Evolutionary conservation across 2,329 filamentous ascomycete genomes (phyloP).

Genomic region (Aspergillus clavatus): DNA sequence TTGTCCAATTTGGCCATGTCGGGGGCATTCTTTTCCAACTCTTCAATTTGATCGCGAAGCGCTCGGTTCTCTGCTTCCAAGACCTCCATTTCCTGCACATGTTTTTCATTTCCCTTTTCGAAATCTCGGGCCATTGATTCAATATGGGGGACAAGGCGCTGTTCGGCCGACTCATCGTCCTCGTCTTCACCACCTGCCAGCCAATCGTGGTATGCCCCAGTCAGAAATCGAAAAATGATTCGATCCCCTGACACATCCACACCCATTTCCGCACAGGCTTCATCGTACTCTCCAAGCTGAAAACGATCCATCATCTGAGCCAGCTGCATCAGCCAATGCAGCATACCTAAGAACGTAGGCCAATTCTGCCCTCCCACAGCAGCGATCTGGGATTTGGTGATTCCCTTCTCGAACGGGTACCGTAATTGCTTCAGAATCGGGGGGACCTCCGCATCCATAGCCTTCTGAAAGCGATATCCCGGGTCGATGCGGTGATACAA

Average conservation of each 20-base stretch:
- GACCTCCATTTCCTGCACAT: slow-evolving; percentile 74
- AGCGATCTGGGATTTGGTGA: slow-evolving; percentile 91
- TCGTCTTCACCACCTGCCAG: slow-evolving; percentile 86
- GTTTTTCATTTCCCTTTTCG: slow-evolving; percentile 76
- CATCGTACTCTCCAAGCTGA: slow-evolving; percentile 71
- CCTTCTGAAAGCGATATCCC: slow-evolving; percentile 86
- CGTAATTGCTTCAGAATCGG: slow-evolving; percentile 86
- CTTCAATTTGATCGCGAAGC: slow-evolving; percentile 79
- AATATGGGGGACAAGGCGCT: slow-evolving; percentile 75
- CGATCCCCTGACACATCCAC: slow-evolving; percentile 84
- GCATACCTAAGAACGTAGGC: slow-evolving; percentile 85
- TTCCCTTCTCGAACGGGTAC: slow-evolving; percentile 91
- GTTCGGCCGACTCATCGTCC: slow-evolving; percentile 75
- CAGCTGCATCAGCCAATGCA: slow-evolving; percentile 99
- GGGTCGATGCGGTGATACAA: slow-evolving; percentile 94
- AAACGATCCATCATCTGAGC: slow-evolving; percentile 91
- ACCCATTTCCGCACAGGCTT: slow-evolving; percentile 81
- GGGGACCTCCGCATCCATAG: slow-evolving; percentile 91
- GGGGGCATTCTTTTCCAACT: slow-evolving; percentile 79
- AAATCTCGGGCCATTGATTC: slow-evolving; percentile 85
- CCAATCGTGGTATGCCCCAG: slow-evolving; percentile 88
- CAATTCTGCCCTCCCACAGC: slow-evolving; percentile 96
- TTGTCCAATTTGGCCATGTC: slow-evolving; percentile 80
- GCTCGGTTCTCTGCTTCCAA: slow-evolving; percentile 81
- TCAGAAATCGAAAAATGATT: slow-evolving; percentile 91